Percentiles rank a stretch among this genome's conserved stretches.
phyloP scores from a whole-genome alignment of 2,329 filamentous ascomycete species.

The Xylariaceae sp. region DNA sequence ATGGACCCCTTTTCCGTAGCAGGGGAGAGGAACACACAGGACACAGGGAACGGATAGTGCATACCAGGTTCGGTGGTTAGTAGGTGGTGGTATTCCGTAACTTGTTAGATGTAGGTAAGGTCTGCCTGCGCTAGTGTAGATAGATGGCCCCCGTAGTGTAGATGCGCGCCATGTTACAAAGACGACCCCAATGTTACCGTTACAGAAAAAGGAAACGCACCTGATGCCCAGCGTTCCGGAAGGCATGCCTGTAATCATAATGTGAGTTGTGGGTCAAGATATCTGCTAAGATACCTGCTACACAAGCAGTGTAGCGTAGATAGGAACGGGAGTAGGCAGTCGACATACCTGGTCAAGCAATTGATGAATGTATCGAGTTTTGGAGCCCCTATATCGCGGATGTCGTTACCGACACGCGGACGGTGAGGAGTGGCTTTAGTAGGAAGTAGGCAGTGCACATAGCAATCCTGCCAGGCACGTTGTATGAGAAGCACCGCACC shows the following conservation, averaged over 20 bases:
- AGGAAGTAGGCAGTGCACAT: not conserved
- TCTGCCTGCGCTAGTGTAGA: not conserved
- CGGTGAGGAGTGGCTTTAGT: not conserved
- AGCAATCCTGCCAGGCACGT: not conserved
- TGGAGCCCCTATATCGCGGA: not conserved
- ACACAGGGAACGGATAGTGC: not conserved
- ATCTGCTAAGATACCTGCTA: not conserved
- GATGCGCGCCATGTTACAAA: not conserved
- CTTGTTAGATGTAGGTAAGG: not conserved
- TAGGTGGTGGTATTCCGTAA: not conserved
- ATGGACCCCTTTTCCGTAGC: not conserved
- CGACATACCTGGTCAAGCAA: not conserved
- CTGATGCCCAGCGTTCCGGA: not conserved
- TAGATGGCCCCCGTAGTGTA: not conserved
- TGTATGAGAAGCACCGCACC: not conserved
- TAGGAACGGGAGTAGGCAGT: not conserved
- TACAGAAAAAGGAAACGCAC: not conserved
- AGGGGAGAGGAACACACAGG: not conserved
- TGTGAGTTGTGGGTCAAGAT: not conserved
- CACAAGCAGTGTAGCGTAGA: not conserved
- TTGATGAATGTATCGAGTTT: not conserved
- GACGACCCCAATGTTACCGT: not conserved
- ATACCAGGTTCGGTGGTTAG: not conserved
- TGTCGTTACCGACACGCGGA: not conserved
- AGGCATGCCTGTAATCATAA: not conserved